Evolutionary conservation across 805 yeast genomes (phyloP), one percentile per base, ranked within the genome.

Genomic region (Ascoidea asiatica): DNA sequence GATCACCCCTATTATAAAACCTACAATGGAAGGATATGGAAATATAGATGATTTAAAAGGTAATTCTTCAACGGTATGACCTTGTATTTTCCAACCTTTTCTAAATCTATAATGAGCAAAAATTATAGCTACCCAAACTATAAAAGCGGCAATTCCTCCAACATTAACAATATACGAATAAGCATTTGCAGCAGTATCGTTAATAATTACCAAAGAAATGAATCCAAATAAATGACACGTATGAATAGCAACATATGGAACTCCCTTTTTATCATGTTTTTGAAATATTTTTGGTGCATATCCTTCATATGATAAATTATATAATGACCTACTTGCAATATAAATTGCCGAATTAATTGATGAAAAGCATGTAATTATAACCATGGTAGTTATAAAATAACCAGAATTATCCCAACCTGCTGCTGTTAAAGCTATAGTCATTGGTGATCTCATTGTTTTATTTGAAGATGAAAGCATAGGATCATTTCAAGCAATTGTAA

Each of bases 401-500:
- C 70, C 69, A 72, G 81, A 57, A 66, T 66, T 38, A 68, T 67
- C 52, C 55, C 67, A 45, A 72, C 77, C 52, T 70, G 81, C 43
- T 77, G 69, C 60, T 69, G 74, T 53, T 63, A 58, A 64, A 66
- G 68, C 65, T 48, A 70, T 61, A 42, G 69, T 65, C 49, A 70
- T 61, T 23, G 73, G 72, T 21, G 69, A 63, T 23, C 77, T 75
- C 37, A 48, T 52, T 49, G 52, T 54, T 19, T 61, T 59, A 50
- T 40, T 56, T 21, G 52, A 53, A 40, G 50, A 52, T 22, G 56
- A 65, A 58, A 29, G 35, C 45, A 65, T 64, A 41, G 73, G 72
- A 57, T 77, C 79, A 52, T 74, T 65, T 53, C 64, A 77, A 38
- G 83, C 81, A 40, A 78, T 72, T 52, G 74, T 66, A 58, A 77